A percentile compares a stretch with the other conserved stretches of the same genome.
Conservation (phyloP, 1,139 yeast genomes). For the Debaryomycetaceae sp. region DNA sequence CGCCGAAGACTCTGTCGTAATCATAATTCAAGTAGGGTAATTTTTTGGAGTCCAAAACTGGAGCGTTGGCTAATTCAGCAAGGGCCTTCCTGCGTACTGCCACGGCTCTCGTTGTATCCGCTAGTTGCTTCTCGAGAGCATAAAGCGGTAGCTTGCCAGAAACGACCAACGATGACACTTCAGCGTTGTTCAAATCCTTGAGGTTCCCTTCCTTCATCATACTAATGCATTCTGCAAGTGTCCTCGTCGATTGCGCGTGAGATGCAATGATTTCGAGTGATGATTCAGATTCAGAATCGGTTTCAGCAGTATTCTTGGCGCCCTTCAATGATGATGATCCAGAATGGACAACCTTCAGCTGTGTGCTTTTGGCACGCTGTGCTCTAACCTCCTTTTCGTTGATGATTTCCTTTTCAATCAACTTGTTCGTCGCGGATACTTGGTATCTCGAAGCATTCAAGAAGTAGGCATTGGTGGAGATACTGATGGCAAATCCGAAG, state of each 20-base stretch:
- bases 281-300: slow-evolving; percentile 7
- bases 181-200: slow-evolving; percentile 62
- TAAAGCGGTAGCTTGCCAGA: slow-evolving; percentile 83
- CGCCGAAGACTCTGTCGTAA: slow-evolving; percentile 94
- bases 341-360: no score
- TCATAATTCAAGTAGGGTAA: slow-evolving; percentile 84
- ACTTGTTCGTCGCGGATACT: slow-evolving; percentile 35
- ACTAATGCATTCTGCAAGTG: slow-evolving; percentile 61
- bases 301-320: slow-evolving; percentile 2
- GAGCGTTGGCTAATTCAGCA: slow-evolving; percentile 77
- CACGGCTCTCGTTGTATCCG: slow-evolving; percentile 88
- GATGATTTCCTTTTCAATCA: slow-evolving; percentile 38
- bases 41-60: slow-evolving; percentile 65
- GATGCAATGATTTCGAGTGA: slow-evolving; percentile 10
- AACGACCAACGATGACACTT: slow-evolving; percentile 66
- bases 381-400: slow-evolving; percentile 25
- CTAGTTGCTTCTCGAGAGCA: slow-evolving; percentile 88
- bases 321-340: slow-evolving; percentile 6
- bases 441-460: slow-evolving; percentile 72
- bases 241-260: slow-evolving; percentile 14
- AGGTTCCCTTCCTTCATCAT: slow-evolving; percentile 71
- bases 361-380: slow-evolving; percentile 6
- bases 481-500: slow-evolving; percentile 68
- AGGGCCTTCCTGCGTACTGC: slow-evolving; percentile 87
- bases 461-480: slow-evolving; percentile 78